Evolutionary conservation across 2,329 filamentous ascomycete species (phyloP).

Genomic region (Scedosporium dehoogii): DNA sequence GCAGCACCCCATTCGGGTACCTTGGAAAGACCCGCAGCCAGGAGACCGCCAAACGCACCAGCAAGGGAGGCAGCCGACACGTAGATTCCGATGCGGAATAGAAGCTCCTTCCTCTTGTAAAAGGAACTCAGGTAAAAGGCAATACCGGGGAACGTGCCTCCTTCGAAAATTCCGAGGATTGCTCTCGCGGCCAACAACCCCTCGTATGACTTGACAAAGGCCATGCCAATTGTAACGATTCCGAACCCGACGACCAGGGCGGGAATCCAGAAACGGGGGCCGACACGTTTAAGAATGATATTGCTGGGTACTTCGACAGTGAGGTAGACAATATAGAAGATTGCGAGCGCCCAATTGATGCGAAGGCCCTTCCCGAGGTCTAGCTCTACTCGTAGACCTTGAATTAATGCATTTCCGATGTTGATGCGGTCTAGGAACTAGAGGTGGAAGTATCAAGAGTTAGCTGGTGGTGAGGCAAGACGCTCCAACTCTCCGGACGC

Average conservation of each 20-base stretch:
- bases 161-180: slow-evolving; percentile 44
- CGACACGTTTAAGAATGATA: slow-evolving; percentile 42
- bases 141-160: slow-evolving; percentile 47
- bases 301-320: slow-evolving; percentile 46
- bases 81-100: slow-evolving; percentile 46
- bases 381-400: slow-evolving; percentile 40
- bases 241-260: slow-evolving; percentile 46
- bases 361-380: slow-evolving; percentile 26
- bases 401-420: slow-evolving; percentile 51
- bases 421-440: slow-evolving; percentile 56
- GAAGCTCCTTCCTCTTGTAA: slow-evolving; percentile 45
- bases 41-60: slow-evolving; percentile 46
- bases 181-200: slow-evolving; percentile 36
- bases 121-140: slow-evolving; percentile 46
- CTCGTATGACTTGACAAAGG: slow-evolving; percentile 38
- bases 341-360: slow-evolving; percentile 48
- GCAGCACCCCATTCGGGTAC: slow-evolving; percentile 42
- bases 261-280: slow-evolving; percentile 42
- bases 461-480: not conserved
- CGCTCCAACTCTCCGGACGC: not conserved
- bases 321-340: slow-evolving; percentile 49
- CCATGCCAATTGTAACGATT: slow-evolving; percentile 41
- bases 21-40: slow-evolving; percentile 39
- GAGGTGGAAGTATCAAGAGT: not conserved
- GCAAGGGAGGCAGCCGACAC: slow-evolving; percentile 44